Evolutionary conservation across 2,329 filamentous ascomycete genomes (phyloP), one percentile per base, ranked within the genome.

Genomic region (Penicillium sp.): DNA sequence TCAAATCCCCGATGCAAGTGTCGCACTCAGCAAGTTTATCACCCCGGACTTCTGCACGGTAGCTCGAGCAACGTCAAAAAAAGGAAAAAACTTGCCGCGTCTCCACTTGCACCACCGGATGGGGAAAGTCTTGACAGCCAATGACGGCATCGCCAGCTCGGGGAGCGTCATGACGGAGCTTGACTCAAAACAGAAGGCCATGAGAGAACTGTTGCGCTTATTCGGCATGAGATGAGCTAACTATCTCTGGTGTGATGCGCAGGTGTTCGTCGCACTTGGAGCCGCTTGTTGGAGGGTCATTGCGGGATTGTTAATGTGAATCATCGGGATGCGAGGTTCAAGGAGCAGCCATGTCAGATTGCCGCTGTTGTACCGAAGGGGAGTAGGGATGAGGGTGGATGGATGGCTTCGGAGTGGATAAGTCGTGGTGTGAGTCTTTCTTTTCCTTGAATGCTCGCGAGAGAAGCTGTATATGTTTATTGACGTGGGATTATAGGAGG

Each of bases 241-340:
- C 23, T 18, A 5, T 24, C 44, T 51, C 7, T n/a, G 37, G 29
- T 39, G 13, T 38, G 15, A 37, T 37, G 83, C 80, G 89, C 42
- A 83, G 81, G 90, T 54, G 78, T 87, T 55, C 82, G 81, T 57
- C 82, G 76, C 48, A 88, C 88, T 53, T 98, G 93, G 93, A 79
- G 75, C 52, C 85, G 88, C 46, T 81, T 98, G 37, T 70, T 97
- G 27, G 83, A 87, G 37, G 84, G 89, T 39, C 78, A 91, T 33
- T 90, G 86, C 54, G 93, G 91, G 56, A 83, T 98, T 61, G 79
- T 84, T 50, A 92, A 87, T 60, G 80, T 93, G 45, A 80, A 79
- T 49, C 69, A 81, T 50, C 77, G 81, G 45, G 81, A 83, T 72
- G 54, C 76, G 54, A 69, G 75, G 57, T 95, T 91, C 78, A 77